These are phyloP conservation scores for Oemleria cerasiformis DNA, from an alignment of 306 rosid species.

Conservation along the genomic window DNA sequence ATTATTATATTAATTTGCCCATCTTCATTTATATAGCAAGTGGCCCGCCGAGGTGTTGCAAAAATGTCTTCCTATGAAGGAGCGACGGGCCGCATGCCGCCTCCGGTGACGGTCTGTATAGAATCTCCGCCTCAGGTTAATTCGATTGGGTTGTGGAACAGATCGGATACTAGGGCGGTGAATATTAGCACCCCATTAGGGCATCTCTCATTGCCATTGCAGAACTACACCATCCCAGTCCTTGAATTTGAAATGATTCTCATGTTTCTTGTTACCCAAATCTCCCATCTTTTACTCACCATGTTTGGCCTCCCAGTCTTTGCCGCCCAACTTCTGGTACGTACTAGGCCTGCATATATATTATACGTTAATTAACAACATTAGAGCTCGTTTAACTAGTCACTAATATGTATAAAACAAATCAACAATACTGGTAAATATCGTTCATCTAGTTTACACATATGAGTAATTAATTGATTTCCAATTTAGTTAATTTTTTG, in stretches of 20 bases:
- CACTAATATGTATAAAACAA: no score
- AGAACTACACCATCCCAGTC: slow-evolving; percentile 26
- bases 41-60: background rate
- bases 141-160: slow-evolving; percentile 31
- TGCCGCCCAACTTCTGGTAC: slow-evolving; percentile 34
- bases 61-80: background rate
- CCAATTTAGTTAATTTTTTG: no score
- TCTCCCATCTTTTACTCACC: slow-evolving; percentile 25
- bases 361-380: no score
- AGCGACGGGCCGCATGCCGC: background rate
- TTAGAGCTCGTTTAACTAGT: no score
- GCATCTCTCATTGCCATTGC: slow-evolving; percentile 8
- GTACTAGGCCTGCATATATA: background rate
- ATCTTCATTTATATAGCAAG: no score
- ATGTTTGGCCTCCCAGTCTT: slow-evolving; percentile 28
- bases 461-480: no score
- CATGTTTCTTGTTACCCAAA: slow-evolving; percentile 17
- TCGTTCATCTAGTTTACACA: no score
- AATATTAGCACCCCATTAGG: background rate
- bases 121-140: background rate
- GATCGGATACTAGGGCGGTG: background rate
- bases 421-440: no score
- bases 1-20: no score
- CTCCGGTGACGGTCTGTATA: background rate
- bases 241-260: slow-evolving; percentile 30